phyloP scores from a whole-genome alignment of 1,284 basidiomycete genomes.

The Dichomitus squalens region DNA sequence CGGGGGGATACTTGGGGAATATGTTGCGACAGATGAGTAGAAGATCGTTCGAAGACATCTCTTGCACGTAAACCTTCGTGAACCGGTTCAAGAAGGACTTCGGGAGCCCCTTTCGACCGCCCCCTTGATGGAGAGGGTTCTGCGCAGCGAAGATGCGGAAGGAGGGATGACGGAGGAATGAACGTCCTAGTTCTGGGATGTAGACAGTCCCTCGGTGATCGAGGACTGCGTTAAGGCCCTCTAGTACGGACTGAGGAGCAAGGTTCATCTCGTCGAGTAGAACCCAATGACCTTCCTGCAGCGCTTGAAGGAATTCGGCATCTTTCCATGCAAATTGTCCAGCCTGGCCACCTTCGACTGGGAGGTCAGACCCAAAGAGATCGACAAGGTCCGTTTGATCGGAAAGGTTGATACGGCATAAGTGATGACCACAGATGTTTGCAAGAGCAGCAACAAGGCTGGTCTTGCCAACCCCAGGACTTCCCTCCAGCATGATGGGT shows the following conservation, averaged over 20 bases:
- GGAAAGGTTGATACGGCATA: constrained; percentile 98
- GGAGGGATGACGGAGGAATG: constrained; percentile 86
- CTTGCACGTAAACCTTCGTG: constrained; percentile 94
- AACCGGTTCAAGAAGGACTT: constrained; percentile 98
- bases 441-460: constrained; percentile 91
- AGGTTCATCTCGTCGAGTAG: constrained; percentile 99
- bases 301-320: constrained; percentile 91
- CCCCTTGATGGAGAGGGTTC: constrained; percentile 96
- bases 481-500: constrained; percentile 95
- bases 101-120: constrained; percentile 96
- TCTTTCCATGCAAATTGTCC: constrained; percentile 98
- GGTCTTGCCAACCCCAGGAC: constrained; percentile 99
- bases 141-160: constrained; percentile 99
- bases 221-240: constrained; percentile 95
- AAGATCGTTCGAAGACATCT: constrained; percentile 82
- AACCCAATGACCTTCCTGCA: constrained; percentile 96
- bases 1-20: constrained; percentile 63
- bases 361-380: constrained; percentile 95
- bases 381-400: constrained; percentile 98
- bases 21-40: constrained; percentile 79
- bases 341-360: constrained; percentile 88
- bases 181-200: constrained; percentile 92
- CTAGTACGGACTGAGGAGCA: constrained; percentile 93
- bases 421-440: constrained; percentile 73
- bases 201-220: constrained; percentile 97